Conservation (phyloP, 2,329 filamentous ascomycete genomes). For the Colletotrichum liaoningense region DNA sequence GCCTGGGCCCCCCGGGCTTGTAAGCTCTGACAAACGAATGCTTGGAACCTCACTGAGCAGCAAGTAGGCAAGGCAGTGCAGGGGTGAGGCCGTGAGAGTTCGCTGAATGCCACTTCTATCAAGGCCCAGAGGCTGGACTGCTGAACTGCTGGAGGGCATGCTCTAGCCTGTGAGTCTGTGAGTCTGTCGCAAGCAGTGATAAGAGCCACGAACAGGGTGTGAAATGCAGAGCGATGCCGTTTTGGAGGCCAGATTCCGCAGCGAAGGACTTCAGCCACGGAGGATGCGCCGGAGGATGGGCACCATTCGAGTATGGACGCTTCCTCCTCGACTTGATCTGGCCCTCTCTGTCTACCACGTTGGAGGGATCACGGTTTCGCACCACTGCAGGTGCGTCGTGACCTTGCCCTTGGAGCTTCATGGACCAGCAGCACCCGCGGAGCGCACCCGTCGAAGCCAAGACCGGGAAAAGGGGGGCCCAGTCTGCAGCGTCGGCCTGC, state of each 20-base stretch:
- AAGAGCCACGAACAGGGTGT: not conserved
- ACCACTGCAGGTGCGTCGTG: conserved; percentile 26
- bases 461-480: not conserved
- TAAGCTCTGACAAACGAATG: conserved; percentile 22
- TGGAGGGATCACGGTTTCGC: conserved; percentile 21
- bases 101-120: not conserved
- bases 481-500: not conserved
- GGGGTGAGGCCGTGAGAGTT: not conserved
- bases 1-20: not conserved
- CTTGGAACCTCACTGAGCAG: not conserved
- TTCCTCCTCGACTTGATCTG: conserved; percentile 1
- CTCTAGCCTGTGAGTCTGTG: not conserved
- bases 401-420: conserved; percentile 2
- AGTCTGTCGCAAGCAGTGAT: not conserved
- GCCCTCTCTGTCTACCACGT: not conserved
- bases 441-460: conserved; percentile 23
- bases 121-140: not conserved
- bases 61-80: not conserved
- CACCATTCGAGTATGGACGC: conserved; percentile 27
- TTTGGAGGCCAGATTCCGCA: not conserved
- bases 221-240: not conserved
- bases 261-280: conserved; percentile 16
- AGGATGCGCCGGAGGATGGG: conserved; percentile 22
- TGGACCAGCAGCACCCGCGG: conserved; percentile 16
- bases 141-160: not conserved